phyloP scores from a whole-genome alignment of 495 filamentous ascomycete species.

The Penicillium bialowiezense region DNA sequence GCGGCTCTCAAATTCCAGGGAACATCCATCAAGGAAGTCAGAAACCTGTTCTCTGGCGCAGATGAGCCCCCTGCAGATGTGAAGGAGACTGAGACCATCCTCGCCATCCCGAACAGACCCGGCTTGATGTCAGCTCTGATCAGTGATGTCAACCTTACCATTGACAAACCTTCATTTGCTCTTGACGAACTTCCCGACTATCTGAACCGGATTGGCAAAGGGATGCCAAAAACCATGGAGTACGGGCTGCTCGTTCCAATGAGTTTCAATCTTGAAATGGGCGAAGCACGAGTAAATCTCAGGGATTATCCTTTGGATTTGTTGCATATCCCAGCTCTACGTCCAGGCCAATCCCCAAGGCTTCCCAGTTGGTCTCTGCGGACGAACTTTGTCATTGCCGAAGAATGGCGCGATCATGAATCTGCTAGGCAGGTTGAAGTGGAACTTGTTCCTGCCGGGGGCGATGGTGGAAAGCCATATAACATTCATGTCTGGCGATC shows the following conservation, averaged over 20 bases:
- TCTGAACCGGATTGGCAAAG: conserved; percentile 86
- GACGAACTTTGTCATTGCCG: conserved; percentile 94
- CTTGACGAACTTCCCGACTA: conserved; percentile 76
- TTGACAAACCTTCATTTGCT: conserved; percentile 94
- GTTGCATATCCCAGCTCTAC: conserved; percentile 82
- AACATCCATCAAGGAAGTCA: conserved; percentile 72
- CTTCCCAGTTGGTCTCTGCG: conserved; percentile 79
- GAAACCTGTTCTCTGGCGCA: conserved; percentile 75
- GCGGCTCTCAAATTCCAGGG: conserved; percentile 65
- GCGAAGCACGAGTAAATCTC: conserved; percentile 78
- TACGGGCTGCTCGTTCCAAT: conserved; percentile 88
- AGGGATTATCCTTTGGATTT: conserved; percentile 93
- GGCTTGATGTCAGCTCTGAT: conserved; percentile 77
- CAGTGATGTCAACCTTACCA: conserved; percentile 76
- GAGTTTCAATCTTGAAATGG: conserved; percentile 86
- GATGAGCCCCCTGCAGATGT: conserved; percentile 79
- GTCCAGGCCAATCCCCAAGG: conserved; percentile 72
- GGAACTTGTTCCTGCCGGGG: conserved; percentile 73
- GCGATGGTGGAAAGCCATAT: conserved; percentile 54
- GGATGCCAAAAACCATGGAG: conserved; percentile 86
- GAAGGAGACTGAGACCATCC: conserved; percentile 78
- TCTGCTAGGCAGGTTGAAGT: conserved; percentile 78
- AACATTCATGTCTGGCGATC: conserved; percentile 85
- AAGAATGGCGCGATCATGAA: conserved; percentile 78
- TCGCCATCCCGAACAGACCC: conserved; percentile 84